These are phyloP conservation scores for Colletotrichum incanum DNA, from an alignment of 2,329 filamentous ascomycete genomes.

Conservation along the genomic window DNA sequence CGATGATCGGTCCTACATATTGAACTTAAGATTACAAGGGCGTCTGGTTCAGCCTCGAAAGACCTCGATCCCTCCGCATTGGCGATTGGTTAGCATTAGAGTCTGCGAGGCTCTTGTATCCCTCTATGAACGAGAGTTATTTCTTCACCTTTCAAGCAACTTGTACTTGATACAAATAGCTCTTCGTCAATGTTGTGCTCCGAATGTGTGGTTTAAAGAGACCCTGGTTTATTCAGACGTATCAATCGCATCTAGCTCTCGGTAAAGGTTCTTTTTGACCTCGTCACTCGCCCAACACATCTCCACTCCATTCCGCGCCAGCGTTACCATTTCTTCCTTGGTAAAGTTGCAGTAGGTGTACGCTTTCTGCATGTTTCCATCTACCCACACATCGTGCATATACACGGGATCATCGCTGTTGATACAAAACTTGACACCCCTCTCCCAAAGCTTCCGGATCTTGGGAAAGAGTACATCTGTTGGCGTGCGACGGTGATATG, in stretches of 20 bases:
- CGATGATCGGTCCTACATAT: background rate
- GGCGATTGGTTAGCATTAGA: too few species aligned
- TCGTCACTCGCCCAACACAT: conserved; percentile 62
- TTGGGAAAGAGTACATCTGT: conserved; percentile 61
- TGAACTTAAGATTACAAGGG: too few species aligned
- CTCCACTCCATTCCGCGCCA: conserved; percentile 60
- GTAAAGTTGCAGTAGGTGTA: conserved; percentile 58
- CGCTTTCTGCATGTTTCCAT: conserved; percentile 62
- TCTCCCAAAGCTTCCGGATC: conserved; percentile 73
- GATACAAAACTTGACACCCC: conserved; percentile 77
- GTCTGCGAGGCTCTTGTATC: too few species aligned
- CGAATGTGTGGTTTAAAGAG: rapidly evolving
- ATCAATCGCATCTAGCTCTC: conserved; percentile 47
- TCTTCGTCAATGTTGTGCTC: background rate
- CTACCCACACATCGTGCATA: conserved; percentile 66
- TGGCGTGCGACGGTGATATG: conserved; percentile 59
- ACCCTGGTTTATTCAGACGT: background rate
- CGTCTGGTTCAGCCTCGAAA: too few species aligned
- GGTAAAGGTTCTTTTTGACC: conserved; percentile 52
- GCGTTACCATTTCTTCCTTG: conserved; percentile 58
- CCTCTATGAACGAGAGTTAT: background rate
- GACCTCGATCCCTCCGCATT: too few species aligned
- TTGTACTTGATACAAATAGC: background rate
- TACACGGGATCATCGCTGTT: conserved; percentile 84
- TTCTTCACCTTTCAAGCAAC: background rate